Evolutionary conservation across 2,329 filamentous ascomycete species (phyloP).

Genomic region (Purpureocillium takamizusanense): DNA sequence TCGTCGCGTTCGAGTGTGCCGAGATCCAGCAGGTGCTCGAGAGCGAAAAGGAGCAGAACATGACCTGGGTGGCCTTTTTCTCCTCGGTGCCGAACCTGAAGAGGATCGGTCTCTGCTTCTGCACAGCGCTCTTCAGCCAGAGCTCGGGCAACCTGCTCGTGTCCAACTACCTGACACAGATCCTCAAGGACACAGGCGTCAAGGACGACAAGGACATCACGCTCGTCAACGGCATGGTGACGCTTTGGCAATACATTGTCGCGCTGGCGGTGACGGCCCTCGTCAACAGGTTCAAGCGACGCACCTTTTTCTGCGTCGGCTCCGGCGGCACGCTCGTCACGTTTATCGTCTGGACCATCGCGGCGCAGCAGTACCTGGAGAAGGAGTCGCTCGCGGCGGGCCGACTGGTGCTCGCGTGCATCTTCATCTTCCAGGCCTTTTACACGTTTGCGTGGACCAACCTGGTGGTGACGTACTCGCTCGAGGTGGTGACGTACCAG

Average conservation of each 20-base stretch:
- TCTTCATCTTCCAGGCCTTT: constrained; percentile 31
- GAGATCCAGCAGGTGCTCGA: constrained; percentile 40
- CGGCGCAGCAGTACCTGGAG: constrained; percentile 27
- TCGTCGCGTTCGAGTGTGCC: constrained; percentile 37
- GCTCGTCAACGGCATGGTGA: constrained; percentile 31
- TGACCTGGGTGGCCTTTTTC: constrained; percentile 33
- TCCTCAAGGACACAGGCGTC: constrained; percentile 29
- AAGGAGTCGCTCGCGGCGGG: constrained; percentile 19
- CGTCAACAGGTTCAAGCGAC: constrained; percentile 26
- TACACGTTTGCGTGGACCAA: constrained; percentile 35
- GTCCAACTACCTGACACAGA: constrained; percentile 30
- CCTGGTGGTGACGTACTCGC: constrained; percentile 31
- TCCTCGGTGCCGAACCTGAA: constrained; percentile 27
- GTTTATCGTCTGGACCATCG: constrained; percentile 30
- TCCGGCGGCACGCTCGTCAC: constrained; percentile 27
- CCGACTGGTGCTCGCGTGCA: constrained; percentile 27
- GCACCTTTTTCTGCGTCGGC: constrained; percentile 28
- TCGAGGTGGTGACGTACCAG: constrained; percentile 30
- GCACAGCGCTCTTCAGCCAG: constrained; percentile 29
- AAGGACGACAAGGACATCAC: constrained; percentile 27
- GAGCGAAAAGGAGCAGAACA: constrained; percentile 19
- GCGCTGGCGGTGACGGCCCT: constrained; percentile 25
- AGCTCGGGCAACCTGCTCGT: constrained; percentile 31
- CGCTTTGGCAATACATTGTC: constrained; percentile 32
- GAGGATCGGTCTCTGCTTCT: constrained; percentile 28